Percentiles rank a stretch among this genome's conserved stretches.
Conservation (phyloP, 1,284 basidiomycete genomes). For the Boletus smithii region DNA sequence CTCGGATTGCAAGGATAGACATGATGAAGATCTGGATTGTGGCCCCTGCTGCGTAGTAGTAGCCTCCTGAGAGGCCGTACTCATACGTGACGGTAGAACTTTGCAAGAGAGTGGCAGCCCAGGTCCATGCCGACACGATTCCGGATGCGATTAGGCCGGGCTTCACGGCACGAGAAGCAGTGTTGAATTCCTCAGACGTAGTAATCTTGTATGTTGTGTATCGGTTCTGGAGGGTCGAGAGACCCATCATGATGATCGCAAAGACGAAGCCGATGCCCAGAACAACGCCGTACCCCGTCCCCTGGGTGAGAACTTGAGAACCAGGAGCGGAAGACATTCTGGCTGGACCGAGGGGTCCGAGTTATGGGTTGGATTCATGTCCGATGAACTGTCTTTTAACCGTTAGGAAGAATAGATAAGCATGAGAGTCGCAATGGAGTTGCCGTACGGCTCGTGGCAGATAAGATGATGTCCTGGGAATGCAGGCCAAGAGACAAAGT, state of each 20-base stretch:
- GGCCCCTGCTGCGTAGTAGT: slow-evolving; percentile 47
- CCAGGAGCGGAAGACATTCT: slow-evolving; percentile 11
- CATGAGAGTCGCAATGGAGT: not conserved
- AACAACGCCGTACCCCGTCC: slow-evolving; percentile 27
- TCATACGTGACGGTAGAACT: slow-evolving; percentile 35
- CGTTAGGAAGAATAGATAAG: not conserved
- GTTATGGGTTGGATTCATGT: not conserved
- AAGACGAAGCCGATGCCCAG: slow-evolving; percentile 30
- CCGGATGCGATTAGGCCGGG: slow-evolving; percentile 56
- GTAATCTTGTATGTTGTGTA: slow-evolving; percentile 21
- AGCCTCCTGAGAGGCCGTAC: slow-evolving; percentile 40
- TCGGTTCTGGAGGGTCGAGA: slow-evolving; percentile 23
- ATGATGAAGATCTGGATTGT: slow-evolving; percentile 56
- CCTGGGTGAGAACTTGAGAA: slow-evolving; percentile 20
- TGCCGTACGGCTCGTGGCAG: not conserved
- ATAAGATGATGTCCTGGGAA: not conserved
- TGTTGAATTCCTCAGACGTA: slow-evolving; percentile 45
- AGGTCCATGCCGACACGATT: slow-evolving; percentile 44
- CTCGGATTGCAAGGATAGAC: slow-evolving; percentile 22
- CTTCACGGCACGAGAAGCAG: slow-evolving; percentile 42
- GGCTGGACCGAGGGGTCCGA: not conserved
- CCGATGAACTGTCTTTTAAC: not conserved
- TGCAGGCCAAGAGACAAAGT: not conserved
- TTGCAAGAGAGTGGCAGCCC: slow-evolving; percentile 35
- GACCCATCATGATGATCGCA: slow-evolving; percentile 26